These are phyloP conservation scores for Asclepias syriaca DNA, from an alignment of 257 asterid species.

Conservation along the genomic window DNA sequence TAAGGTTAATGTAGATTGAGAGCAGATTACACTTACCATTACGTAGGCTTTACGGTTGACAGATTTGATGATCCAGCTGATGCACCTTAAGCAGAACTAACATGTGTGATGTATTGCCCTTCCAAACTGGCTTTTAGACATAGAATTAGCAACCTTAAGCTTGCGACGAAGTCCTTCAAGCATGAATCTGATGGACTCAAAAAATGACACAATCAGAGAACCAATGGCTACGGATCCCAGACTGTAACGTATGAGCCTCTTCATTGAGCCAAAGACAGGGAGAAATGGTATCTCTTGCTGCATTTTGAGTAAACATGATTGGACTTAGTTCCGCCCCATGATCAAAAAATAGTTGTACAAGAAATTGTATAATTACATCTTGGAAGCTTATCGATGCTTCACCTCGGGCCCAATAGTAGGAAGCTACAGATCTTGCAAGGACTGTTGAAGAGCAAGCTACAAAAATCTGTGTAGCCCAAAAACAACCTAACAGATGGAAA, in stretches of 20 bases:
- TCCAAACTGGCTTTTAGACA: conserved; percentile 61
- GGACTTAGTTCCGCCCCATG: no score
- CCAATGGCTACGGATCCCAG: conserved; percentile 94
- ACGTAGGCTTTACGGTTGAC: conserved; percentile 94
- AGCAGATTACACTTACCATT: conserved; percentile 51
- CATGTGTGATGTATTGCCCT: conserved; percentile 53
- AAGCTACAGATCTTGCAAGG: no score
- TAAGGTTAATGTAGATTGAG: neutral
- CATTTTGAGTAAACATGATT: no score
- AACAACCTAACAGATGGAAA: no score
- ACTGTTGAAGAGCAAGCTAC: no score
- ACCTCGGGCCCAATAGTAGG: no score
- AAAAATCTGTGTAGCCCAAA: no score
- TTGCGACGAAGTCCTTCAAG: conserved; percentile 88
- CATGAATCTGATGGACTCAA: conserved; percentile 76
- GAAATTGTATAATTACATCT: no score
- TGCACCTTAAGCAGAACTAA: conserved; percentile 51
- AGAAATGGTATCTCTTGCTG: no score
- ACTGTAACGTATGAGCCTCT: conserved; percentile 76
- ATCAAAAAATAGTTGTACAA: no score
- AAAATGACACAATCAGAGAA: conserved; percentile 64
- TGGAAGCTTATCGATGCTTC: no score
- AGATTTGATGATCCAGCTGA: conserved; percentile 74
- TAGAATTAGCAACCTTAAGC: conserved; percentile 58
- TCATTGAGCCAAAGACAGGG: conserved; percentile 92